Percentiles rank a stretch among this genome's conserved stretches.
phyloP scores from a whole-genome alignment of 495 filamentous ascomycete genomes.

The Penicillium robsamsonii region DNA sequence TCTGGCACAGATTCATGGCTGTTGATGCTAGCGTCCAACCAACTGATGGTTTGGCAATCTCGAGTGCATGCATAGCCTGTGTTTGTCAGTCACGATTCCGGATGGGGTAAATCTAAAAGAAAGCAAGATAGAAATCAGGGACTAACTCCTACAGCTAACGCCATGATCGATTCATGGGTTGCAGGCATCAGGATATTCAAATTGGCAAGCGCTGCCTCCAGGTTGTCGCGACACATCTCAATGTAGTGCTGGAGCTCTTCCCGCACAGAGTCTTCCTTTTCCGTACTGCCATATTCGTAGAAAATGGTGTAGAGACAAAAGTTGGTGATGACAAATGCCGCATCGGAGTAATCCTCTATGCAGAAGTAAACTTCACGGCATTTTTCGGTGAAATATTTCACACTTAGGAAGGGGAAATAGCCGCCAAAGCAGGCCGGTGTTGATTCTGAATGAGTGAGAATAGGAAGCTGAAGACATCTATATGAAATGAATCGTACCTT shows the following conservation, averaged over 20 bases:
- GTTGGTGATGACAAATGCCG: constrained; percentile 56
- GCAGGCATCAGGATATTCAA: constrained; percentile 59
- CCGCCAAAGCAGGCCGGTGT: constrained; percentile 26
- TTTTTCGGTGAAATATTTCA: constrained; percentile 56
- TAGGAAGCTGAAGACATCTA: neutral
- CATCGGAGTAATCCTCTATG: constrained; percentile 54
- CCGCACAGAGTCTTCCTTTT: constrained; percentile 25
- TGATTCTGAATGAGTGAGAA: constrained; percentile 21
- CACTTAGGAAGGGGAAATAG: constrained; percentile 40
- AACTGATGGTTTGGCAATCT: constrained; percentile 61
- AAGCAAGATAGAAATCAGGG: neutral
- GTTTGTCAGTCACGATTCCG: neutral
- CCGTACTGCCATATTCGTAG: constrained; percentile 43
- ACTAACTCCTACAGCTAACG: constrained; percentile 57
- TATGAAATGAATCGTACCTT: constrained; percentile 30
- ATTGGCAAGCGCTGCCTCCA: constrained; percentile 57
- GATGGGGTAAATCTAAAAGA: neutral
- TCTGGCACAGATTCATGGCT: constrained; percentile 60
- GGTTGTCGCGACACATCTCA: constrained; percentile 51
- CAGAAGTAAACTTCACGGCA: constrained; percentile 60
- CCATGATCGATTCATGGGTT: constrained; percentile 56
- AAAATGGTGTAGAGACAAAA: constrained; percentile 57
- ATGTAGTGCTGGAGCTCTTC: constrained; percentile 42
- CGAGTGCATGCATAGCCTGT: constrained; percentile 55
- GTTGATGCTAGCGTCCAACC: constrained; percentile 60